Conservation (phyloP, 1,284 basidiomycete genomes). For the Amylostereum chailletii region DNA sequence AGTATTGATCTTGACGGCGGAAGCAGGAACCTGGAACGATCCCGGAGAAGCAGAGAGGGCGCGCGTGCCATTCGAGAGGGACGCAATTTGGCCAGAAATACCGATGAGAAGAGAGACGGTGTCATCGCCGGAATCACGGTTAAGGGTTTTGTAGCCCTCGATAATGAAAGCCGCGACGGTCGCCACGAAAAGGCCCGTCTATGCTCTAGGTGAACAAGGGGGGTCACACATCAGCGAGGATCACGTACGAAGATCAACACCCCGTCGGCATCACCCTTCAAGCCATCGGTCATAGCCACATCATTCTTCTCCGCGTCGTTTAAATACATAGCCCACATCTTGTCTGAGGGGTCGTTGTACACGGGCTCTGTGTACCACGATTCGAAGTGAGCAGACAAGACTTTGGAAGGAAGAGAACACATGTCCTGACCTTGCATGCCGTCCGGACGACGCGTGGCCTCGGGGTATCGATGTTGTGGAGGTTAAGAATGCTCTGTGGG, state of each 20-base stretch:
- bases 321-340: background rate
- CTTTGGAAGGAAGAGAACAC: no score
- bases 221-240: background rate
- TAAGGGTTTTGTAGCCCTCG: background rate
- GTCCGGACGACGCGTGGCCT: no score
- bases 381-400: no score
- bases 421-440: no score
- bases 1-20: constrained; percentile 8
- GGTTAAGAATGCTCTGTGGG: no score
- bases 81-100: background rate
- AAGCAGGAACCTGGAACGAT: background rate
- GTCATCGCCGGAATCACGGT: background rate
- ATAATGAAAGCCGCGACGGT: background rate
- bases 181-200: background rate
- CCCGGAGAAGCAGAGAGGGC: no score
- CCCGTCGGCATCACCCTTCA: background rate
- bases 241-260: background rate
- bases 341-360: background rate
- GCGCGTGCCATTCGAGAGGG: no score
- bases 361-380: no score
- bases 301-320: background rate
- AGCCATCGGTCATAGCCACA: background rate
- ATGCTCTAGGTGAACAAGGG: background rate
- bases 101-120: background rate
- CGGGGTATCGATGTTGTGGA: no score